A percentile compares a stretch with the other conserved stretches of the same genome.
Conservation (phyloP, 306 rosid genomes). For the Quercus gilva region DNA sequence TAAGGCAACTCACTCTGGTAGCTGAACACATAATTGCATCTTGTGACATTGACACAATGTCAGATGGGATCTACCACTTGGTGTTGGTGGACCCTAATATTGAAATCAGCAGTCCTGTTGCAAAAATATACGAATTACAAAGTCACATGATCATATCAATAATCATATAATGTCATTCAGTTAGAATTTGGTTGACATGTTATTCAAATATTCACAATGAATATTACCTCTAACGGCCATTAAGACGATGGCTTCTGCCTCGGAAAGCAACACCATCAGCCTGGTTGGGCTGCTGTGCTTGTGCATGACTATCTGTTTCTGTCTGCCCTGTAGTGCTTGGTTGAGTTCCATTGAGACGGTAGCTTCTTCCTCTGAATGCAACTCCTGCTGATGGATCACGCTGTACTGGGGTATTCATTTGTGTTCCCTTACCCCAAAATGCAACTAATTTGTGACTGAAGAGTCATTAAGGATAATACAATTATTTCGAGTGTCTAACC, state of each 20-base stretch:
- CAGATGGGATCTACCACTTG: too few species aligned
- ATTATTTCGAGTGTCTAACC: background rate
- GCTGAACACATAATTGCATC: too few species aligned
- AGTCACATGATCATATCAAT: too few species aligned
- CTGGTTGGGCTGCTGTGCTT: constrained; percentile 24
- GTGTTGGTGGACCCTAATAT: too few species aligned
- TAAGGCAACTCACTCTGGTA: too few species aligned
- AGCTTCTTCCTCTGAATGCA: constrained; percentile 62
- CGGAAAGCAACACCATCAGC: constrained; percentile 37
- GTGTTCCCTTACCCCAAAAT: constrained; percentile 73
- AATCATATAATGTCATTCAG: background rate
- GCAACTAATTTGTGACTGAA: constrained; percentile 62
- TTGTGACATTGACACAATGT: too few species aligned
- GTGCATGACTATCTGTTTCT: constrained; percentile 12
- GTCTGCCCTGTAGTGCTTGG: constrained; percentile 23
- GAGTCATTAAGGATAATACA: constrained; percentile 30
- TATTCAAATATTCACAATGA: background rate
- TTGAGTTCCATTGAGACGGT: constrained; percentile 44
- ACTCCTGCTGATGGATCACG: constrained; percentile 57
- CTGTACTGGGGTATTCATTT: constrained; percentile 62
- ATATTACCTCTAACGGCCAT: background rate
- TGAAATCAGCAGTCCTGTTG: too few species aligned
- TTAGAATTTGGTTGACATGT: background rate
- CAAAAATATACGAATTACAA: too few species aligned
- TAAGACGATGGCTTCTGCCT: constrained; percentile 47